Evolutionary conservation across 805 yeast species (phyloP).

Genomic region (Candida khao-thaluensis): DNA sequence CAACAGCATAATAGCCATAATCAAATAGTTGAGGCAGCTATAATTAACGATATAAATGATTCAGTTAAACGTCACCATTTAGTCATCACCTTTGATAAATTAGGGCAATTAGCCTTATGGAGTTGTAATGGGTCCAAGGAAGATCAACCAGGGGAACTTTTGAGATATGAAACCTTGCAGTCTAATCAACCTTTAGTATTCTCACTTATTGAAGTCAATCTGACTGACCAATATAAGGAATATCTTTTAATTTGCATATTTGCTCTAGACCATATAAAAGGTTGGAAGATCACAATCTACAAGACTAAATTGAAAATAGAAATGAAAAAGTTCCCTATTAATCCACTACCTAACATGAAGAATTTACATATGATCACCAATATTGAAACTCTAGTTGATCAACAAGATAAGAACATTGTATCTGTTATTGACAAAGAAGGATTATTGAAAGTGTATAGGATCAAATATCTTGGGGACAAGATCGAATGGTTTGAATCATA

Average conservation of each 20-base stretch:
- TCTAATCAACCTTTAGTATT: constrained; percentile 9
- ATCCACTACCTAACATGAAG: constrained; percentile 37
- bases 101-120: constrained; percentile 55
- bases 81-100: constrained; percentile 30
- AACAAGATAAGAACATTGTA: constrained; percentile 37
- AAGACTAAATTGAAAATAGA: constrained; percentile 27
- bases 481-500: constrained; percentile 52
- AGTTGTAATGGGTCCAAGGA: constrained; percentile 44
- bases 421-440: constrained; percentile 54
- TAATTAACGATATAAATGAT: constrained; percentile 32
- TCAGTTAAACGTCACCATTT: constrained; percentile 27
- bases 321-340: constrained; percentile 33
- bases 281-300: constrained; percentile 53
- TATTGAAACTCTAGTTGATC: constrained; percentile 33
- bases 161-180: constrained; percentile 10
- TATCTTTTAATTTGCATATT: constrained; percentile 11
- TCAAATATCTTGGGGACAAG: constrained; percentile 8
- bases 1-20: constrained; percentile 6
- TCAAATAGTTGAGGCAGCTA: constrained; percentile 29
- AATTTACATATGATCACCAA: constrained; percentile 47
- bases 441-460: constrained; percentile 20
- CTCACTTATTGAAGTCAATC: constrained; percentile 10
- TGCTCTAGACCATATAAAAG: constrained; percentile 12
- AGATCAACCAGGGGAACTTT: constrained; percentile 31
- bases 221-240: constrained; percentile 4